These are phyloP conservation scores for Eucalyptus dawsonii DNA, from an alignment of 345 rosid species.

Conservation along the genomic window DNA sequence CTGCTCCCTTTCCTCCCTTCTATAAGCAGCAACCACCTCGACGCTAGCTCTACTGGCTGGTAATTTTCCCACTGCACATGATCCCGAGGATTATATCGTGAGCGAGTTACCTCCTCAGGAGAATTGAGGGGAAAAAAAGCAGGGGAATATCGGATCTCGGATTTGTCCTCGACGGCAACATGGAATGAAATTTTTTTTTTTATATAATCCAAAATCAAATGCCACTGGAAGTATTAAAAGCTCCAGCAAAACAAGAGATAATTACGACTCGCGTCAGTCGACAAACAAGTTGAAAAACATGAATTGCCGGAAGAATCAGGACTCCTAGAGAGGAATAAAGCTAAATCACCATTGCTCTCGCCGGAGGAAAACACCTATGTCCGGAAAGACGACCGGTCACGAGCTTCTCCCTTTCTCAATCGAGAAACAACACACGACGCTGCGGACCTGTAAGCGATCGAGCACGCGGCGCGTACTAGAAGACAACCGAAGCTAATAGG, in stretches of 20 bases:
- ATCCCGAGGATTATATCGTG: neutral
- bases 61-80: constrained; percentile 52
- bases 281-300: neutral
- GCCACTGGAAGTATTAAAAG: neutral
- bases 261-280: neutral
- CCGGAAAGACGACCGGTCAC: neutral
- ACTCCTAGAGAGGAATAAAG: neutral
- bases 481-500: neutral
- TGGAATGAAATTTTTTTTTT: neutral
- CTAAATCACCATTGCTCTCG: neutral
- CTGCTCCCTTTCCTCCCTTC: constrained; percentile 38
- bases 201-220: neutral
- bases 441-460: neutral
- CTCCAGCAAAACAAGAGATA: neutral
- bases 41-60: constrained; percentile 50
- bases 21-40: constrained; percentile 26
- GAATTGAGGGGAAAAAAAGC: neutral
- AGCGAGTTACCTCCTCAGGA: neutral
- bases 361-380: neutral
- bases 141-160: neutral
- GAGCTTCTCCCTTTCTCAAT: neutral
- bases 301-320: neutral
- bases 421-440: neutral
- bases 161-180: neutral
- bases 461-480: neutral